Base-by-base conservation (phyloP, 1,284 basidiomycete genomes). In the Fomitopsis schrenkii region DNA sequence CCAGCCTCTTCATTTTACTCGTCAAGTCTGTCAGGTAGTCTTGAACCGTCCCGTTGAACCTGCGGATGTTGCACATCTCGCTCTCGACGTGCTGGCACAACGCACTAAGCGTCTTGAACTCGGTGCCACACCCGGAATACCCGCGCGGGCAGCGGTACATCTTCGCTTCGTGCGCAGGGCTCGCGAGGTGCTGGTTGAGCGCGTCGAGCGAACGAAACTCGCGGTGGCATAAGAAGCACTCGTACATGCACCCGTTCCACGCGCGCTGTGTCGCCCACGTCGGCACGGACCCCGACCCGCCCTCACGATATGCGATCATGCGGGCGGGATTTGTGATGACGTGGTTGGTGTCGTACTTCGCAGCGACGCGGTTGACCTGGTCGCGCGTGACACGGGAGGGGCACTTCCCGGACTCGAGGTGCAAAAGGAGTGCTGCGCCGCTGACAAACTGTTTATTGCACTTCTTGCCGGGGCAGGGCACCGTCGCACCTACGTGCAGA, bases 241-340 rank as follows among this genome's bases (percentile, higher is more conserved):
- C 76, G 69, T 74, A 79, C 7, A 62, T 61, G n/a, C 8, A 3
- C 5, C 76, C 76, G 58, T 79, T 77, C 71, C 72, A 78, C 6
- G 75, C 68, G 30, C 60, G 69, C 40, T 70, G 65, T 7, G 76
- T 77, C 46, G 76, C 75, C 64, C 64, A 67, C 38, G 38, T 58
- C 38, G 36, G 36, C 2, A 50, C 45, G 9, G 48, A 15, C 50
- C 48, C 8, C 57, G 52, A 22, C 15, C 46, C 30, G 10, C 70
- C 68, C 7, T 63, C 65, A 2, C 69, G 64, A 2, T 64, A 68
- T 9, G 59, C 56, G 54, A 76, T 58, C 50, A 75, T 68, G 6
- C 70, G 68, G 5, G 59, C 28, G 12, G 73, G 67, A 60, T 75
- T 74, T 3, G 72, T 75, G 69, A 78, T 67, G 61, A 74, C 35